phyloP scores from a whole-genome alignment of 345 rosid species.

The Lumnitzera racemosa region DNA sequence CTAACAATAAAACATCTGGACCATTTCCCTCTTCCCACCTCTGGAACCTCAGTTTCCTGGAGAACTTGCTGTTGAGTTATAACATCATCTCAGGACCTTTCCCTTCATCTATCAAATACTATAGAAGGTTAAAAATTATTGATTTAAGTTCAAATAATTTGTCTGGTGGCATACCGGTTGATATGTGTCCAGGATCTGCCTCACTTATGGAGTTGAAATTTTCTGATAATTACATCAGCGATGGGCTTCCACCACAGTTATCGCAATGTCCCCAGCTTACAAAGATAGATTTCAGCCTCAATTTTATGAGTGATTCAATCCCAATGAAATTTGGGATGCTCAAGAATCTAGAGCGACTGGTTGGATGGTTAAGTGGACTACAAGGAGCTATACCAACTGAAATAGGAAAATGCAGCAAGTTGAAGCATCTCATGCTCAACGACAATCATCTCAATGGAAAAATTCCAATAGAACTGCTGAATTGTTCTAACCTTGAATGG shows the following conservation, averaged over 20 bases:
- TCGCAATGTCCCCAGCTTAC: constrained; percentile 72
- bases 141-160: constrained; percentile 54
- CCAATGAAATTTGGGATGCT: constrained; percentile 74
- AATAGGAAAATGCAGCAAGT: constrained; percentile 16
- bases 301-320: constrained; percentile 72
- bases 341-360: constrained; percentile 73
- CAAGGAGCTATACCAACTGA: constrained; percentile 73
- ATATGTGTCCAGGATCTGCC: constrained; percentile 78
- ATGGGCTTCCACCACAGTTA: constrained; percentile 61
- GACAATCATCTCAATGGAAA: constrained; percentile 73
- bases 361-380: constrained; percentile 83
- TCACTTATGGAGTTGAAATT: constrained; percentile 67
- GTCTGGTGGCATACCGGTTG: constrained; percentile 40
- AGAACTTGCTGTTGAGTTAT: constrained; percentile 55
- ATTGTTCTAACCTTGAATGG: constrained; percentile 87
- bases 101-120: constrained; percentile 56
- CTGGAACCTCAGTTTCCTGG: constrained; percentile 44
- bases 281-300: constrained; percentile 73
- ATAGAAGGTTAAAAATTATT: constrained; percentile 49
- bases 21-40: constrained; percentile 59
- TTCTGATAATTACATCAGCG: constrained; percentile 79
- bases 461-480: constrained; percentile 65
- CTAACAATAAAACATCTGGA: constrained; percentile 83
- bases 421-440: constrained; percentile 72
- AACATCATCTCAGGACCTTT: constrained; percentile 67